Conservation (phyloP, 2,329 filamentous ascomycete species). For the Aureobasidium melanogenum region DNA sequence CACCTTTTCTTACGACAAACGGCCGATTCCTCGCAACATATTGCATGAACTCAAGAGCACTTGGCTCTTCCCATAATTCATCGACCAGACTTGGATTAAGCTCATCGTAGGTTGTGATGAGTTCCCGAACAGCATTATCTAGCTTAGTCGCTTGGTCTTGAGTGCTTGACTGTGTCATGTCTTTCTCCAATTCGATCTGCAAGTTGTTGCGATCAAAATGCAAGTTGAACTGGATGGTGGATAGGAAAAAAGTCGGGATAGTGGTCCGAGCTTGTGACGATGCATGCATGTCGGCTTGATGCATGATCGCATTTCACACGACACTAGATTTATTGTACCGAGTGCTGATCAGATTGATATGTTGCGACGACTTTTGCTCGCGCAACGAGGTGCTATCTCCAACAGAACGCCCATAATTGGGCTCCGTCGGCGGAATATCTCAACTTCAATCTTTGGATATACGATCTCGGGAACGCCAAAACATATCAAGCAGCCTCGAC, state of each 20-base stretch:
- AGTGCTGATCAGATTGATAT: neutral
- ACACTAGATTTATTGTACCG: neutral
- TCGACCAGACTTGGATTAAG: conserved; percentile 56
- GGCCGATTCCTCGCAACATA: conserved; percentile 66
- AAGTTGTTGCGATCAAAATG: neutral
- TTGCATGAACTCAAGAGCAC: conserved; percentile 70
- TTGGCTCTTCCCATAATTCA: conserved; percentile 56
- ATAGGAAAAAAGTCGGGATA: neutral
- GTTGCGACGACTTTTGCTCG: neutral
- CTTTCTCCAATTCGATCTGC: neutral
- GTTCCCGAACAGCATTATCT: conserved; percentile 16
- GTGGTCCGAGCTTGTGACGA: conserved; percentile 6
- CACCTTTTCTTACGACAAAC: conserved; percentile 60
- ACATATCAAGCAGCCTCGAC: neutral
- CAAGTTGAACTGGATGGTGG: neutral
- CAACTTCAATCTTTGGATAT: conserved; percentile 4
- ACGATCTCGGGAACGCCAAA: neutral
- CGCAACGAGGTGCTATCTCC: neutral
- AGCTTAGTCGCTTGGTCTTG: neutral
- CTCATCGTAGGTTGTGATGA: conserved; percentile 64
- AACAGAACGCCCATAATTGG: neutral
- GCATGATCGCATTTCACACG: neutral
- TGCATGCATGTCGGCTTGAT: neutral
- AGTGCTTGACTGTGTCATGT: neutral
- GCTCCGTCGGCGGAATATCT: neutral